Evolutionary conservation across 805 yeast genomes (phyloP), one percentile per base, ranked within the genome.

Genomic region (Ogataea thermomethanolica): DNA sequence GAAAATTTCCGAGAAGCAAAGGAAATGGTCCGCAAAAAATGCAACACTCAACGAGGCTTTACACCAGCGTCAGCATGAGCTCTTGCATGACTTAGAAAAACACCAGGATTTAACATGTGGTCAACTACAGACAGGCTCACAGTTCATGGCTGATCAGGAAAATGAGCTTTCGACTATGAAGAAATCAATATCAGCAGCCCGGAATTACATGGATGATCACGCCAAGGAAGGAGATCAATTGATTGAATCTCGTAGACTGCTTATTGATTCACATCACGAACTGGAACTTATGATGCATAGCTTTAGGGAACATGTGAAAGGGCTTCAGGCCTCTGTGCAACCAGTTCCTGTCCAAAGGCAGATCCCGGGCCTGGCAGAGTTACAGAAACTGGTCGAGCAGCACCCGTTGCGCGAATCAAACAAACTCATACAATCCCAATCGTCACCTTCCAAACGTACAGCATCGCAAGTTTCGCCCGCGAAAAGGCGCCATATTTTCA

Each of bases 1-100:
- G 11, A 47, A 35, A 29, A 25, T 50, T 17, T 31, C 25, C 14
- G 32, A 20, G 7, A 37, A 44, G 22, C 24, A 38, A 15, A 20
- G 25, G 5, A 20, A 35, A 7, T 50, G 54, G 54, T 7, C 26
- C 15, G 3, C 25, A 3, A 35, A 28, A 4, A 35, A 42, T 9
- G 13, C 29, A 10, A 23, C 25, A 2, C 7, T 46, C 2, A 27
- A 35, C 14, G 15, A 36, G n/a, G 14, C 26, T 8, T 31, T 46
- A 6, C 14, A 11, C 2, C 13, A 30, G 4, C 22, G 14, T 4
- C 23, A 27, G 2, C 15, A 7, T 8, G 11, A 15, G 1, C 7
- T 44, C 17, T 4, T 13, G 10, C 20, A 5, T 17, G 20, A 5
- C 20, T 17, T 17, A 17, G 20, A 17, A 5, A 17, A 17, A 5